phyloP scores from a whole-genome alignment of 2,329 filamentous ascomycete species.

The Calonectria ilicicola region DNA sequence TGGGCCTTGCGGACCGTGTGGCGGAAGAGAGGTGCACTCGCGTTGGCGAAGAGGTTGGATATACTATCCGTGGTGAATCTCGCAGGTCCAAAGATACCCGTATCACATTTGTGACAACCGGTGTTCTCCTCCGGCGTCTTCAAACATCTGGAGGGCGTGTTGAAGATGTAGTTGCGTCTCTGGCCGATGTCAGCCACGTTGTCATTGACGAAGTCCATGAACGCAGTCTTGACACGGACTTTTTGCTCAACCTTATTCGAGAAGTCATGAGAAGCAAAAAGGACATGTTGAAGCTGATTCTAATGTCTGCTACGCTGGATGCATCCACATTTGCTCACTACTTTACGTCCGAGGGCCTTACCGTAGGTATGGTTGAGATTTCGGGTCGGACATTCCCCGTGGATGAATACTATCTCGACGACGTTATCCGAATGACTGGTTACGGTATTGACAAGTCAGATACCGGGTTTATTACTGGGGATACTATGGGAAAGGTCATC shows the following conservation, averaged over 20 bases:
- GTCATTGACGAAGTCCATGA: constrained; percentile 98
- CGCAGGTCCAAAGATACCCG: constrained; percentile 80
- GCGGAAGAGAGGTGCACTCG: constrained; percentile 87
- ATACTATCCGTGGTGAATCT: constrained; percentile 90
- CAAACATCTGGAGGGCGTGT: constrained; percentile 87
- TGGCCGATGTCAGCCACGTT: constrained; percentile 93
- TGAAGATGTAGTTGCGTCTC: constrained; percentile 82
- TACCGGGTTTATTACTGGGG: constrained; percentile 58
- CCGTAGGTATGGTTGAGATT: constrained; percentile 87
- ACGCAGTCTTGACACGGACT: constrained; percentile 93
- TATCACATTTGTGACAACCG: constrained; percentile 96
- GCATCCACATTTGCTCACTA: constrained; percentile 87
- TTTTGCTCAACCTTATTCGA: constrained; percentile 86
- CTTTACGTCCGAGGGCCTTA: constrained; percentile 75
- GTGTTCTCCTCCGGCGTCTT: constrained; percentile 89
- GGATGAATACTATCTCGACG: constrained; percentile 89
- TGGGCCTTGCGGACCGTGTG: constrained; percentile 93
- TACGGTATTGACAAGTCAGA: constrained; percentile 70
- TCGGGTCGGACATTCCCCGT: constrained; percentile 91
- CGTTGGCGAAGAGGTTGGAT: constrained; percentile 91
- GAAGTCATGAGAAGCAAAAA: constrained; percentile 81
- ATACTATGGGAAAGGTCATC: constrained; percentile 76
- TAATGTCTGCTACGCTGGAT: constrained; percentile 98
- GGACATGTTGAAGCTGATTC: constrained; percentile 86
- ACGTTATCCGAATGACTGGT: constrained; percentile 83